Percentiles rank a stretch among this genome's conserved stretches.
These are phyloP conservation scores for Gymnopus androsaceus DNA, from an alignment of 1,284 basidiomycete species.

Conservation along the genomic window DNA sequence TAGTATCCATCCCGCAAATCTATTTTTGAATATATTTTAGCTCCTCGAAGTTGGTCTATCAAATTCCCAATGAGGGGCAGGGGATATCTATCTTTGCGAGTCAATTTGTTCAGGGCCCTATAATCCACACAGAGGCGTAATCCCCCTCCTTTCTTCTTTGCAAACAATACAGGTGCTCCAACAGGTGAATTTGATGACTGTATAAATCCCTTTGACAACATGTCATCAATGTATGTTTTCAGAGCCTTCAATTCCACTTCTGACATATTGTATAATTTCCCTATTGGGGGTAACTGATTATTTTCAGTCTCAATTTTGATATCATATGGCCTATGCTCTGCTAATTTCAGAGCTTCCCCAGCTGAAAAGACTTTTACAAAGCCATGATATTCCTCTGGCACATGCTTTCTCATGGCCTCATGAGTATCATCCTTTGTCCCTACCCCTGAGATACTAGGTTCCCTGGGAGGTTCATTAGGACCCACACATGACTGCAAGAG, in stretches of 20 bases:
- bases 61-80: background rate
- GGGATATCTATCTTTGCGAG: too few species aligned
- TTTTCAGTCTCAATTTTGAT: too few species aligned
- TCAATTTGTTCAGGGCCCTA: too few species aligned
- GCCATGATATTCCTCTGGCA: background rate
- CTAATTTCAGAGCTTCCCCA: too few species aligned
- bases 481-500: too few species aligned
- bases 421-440: background rate
- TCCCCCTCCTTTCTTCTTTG: slow-evolving; percentile 10
- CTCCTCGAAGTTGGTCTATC: background rate
- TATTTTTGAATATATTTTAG: too few species aligned
- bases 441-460: background rate
- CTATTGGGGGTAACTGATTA: too few species aligned
- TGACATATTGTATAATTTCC: background rate
- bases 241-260: background rate
- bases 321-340: too few species aligned
- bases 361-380: background rate
- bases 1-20: slow-evolving; percentile 1
- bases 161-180: slow-evolving; percentile 2
- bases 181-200: slow-evolving; percentile 8
- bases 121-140: too few species aligned
- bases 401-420: background rate
- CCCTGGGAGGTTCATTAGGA: background rate
- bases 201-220: too few species aligned
- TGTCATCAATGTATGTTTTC: background rate